Percentiles rank a stretch among this genome's conserved stretches.
Conservation (phyloP, 2,329 filamentous ascomycete species). For the Didymella glomerata region DNA sequence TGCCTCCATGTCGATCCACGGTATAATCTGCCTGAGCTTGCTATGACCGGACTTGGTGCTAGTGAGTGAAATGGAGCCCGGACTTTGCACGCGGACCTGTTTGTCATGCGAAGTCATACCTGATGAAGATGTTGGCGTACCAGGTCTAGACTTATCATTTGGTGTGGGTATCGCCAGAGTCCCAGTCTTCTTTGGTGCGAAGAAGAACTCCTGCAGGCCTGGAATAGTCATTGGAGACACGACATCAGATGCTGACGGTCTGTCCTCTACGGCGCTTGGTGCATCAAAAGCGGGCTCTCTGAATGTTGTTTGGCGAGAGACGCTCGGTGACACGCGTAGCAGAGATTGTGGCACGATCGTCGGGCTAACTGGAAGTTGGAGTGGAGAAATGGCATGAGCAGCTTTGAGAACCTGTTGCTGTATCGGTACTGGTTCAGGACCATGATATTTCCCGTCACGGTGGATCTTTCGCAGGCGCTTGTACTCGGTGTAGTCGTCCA, state of each 20-base stretch:
- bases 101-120: not conserved
- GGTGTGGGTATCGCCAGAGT: not conserved
- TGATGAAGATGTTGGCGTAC: not conserved
- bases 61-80: not conserved
- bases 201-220: conserved; percentile 13
- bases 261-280: not conserved
- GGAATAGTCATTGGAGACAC: conserved; percentile 25
- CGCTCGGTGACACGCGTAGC: conserved; percentile 8
- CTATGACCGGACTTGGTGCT: not conserved
- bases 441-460: conserved; percentile 27
- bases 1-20: conserved; percentile 13
- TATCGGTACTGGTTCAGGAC: not conserved
- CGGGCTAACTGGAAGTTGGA: not conserved
- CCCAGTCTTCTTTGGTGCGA: conserved; percentile 1
- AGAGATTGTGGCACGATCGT: not conserved
- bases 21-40: conserved; percentile 11
- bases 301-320: conserved; percentile 18
- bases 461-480: conserved; percentile 51
- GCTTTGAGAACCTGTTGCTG: not conserved
- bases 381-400: not conserved
- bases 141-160: conserved; percentile 1
- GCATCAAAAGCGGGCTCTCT: conserved; percentile 23
- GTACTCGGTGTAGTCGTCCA: conserved; percentile 60
- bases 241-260: not conserved
- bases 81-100: not conserved